Base-by-base conservation (phyloP, 768 basidiomycete species). In the Xerocomus potaroensis region DNA sequence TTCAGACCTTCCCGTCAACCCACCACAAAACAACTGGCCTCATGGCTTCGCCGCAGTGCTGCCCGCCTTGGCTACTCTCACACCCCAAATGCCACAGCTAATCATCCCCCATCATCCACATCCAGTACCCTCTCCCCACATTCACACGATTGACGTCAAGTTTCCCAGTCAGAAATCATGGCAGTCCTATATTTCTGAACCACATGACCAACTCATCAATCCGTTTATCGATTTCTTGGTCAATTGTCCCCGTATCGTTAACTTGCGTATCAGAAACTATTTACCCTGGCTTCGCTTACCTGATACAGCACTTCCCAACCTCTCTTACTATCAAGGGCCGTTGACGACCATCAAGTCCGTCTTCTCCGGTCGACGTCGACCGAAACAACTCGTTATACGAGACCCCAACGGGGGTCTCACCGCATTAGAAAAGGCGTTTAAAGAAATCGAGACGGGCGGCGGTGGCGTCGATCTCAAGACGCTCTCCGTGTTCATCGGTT, bases 401-500 rank as follows among this genome's bases (percentile, higher is more conserved):
- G 62, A 64, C 14, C 50, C 57, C 8, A 22, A 53, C 1, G 62
- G 55, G 5, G 56, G 59, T 23, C 43, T 64, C 0, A 39, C 31
- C 9, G 52, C 56, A 7, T 22, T 66, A 18, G 62, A 57, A 22
- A 66, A 62, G 15, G 45, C 59, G 1, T 66, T 64, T 5, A 59
- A 47, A 15, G 61, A 65, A 9, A 49, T 63, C 18, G 64, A 66
- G 18, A 36, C 43, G 1, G 26, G 29, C 6, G 57, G 52, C 0
- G 29, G 32, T 9, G 53, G 65, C n/a, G 29, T 47, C 1, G 44
- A 48, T 2, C 56, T 72, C 14, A 67, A 67, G n/a, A 48, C 50
- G 0, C 53, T 68, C 12, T 58, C 71, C 23, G 55, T 69, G 9
- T 68, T 72, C 35, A 49, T 68, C n/a, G 61, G 67, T 30, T 59